Conservation (phyloP, 2,329 filamentous ascomycete species). For the Pseudogymnoascus sp. region DNA sequence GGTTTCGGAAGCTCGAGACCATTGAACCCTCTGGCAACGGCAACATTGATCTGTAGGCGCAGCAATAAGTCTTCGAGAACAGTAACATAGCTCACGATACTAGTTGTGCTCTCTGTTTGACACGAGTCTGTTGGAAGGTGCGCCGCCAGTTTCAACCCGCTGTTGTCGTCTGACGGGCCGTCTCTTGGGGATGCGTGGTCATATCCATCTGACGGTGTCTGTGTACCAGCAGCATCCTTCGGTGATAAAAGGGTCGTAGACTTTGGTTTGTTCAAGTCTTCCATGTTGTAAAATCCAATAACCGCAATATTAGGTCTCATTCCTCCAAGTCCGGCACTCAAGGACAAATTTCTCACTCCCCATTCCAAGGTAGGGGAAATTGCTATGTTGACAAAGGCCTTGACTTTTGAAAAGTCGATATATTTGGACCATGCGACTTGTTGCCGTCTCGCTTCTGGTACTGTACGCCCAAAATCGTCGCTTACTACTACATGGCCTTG, state of each 20-base stretch:
- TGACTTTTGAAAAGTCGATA: slow-evolving; percentile 78
- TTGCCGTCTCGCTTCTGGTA: slow-evolving; percentile 72
- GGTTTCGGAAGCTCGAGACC: slow-evolving; percentile 60
- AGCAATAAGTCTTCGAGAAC: slow-evolving; percentile 75
- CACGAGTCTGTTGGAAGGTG: slow-evolving; percentile 62
- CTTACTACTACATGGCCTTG: slow-evolving; percentile 83
- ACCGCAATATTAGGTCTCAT: slow-evolving; percentile 87
- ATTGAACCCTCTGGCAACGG: slow-evolving; percentile 74
- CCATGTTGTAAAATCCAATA: slow-evolving; percentile 70
- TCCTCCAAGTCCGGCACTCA: slow-evolving; percentile 73
- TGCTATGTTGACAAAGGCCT: slow-evolving; percentile 80
- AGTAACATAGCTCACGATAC: slow-evolving; percentile 66
- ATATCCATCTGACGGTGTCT: neutral
- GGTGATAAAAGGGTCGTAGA: neutral
- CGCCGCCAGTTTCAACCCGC: slow-evolving; percentile 46
- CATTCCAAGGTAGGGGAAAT: slow-evolving; percentile 77
- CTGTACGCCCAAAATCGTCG: slow-evolving; percentile 67
- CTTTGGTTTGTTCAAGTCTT: slow-evolving; percentile 58
- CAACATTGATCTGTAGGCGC: slow-evolving; percentile 73
- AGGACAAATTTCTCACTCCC: slow-evolving; percentile 74
- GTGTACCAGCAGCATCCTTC: slow-evolving; percentile 19
- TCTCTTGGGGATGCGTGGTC: neutral
- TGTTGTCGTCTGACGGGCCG: slow-evolving; percentile 40
- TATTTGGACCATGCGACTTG: slow-evolving; percentile 79
- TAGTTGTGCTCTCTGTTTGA: slow-evolving; percentile 59